phyloP scores from a whole-genome alignment of 2,329 filamentous ascomycete genomes.

The Gyromitra esculenta region DNA sequence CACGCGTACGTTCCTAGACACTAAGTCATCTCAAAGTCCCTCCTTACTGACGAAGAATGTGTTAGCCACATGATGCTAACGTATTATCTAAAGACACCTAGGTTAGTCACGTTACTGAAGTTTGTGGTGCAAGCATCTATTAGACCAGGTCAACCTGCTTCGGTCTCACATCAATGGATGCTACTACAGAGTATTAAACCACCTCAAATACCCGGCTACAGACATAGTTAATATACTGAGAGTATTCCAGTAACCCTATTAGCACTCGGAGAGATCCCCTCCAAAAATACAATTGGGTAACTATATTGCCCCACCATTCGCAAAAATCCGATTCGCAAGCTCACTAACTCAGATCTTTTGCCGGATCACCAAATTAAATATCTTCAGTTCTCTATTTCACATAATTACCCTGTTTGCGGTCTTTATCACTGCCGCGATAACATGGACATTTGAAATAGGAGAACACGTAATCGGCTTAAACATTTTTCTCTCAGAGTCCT shows the following conservation, averaged over 20 bases:
- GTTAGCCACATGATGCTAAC: too few species aligned
- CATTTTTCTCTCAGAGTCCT: neutral
- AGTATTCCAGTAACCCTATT: neutral
- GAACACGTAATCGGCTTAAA: neutral
- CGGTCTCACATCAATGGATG: neutral
- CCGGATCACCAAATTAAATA: neutral
- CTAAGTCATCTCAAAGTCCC: too few species aligned
- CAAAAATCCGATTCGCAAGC: neutral
- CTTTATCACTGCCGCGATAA: neutral
- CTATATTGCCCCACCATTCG: neutral
- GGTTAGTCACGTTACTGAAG: too few species aligned
- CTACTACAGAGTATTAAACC: neutral
- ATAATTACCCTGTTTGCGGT: neutral
- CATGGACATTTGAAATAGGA: neutral
- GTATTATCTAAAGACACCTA: too few species aligned
- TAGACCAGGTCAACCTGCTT: neutral
- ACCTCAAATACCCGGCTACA: neutral
- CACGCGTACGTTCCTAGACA: too few species aligned
- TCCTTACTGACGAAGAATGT: too few species aligned
- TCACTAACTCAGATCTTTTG: neutral
- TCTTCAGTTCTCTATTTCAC: neutral
- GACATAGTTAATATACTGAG: neutral
- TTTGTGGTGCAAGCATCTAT: too few species aligned
- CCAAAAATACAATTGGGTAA: neutral
- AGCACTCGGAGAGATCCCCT: neutral